These are phyloP conservation scores for Lodderomyces oxycetoniae DNA, from an alignment of 1,139 yeast species.

Conservation along the genomic window DNA sequence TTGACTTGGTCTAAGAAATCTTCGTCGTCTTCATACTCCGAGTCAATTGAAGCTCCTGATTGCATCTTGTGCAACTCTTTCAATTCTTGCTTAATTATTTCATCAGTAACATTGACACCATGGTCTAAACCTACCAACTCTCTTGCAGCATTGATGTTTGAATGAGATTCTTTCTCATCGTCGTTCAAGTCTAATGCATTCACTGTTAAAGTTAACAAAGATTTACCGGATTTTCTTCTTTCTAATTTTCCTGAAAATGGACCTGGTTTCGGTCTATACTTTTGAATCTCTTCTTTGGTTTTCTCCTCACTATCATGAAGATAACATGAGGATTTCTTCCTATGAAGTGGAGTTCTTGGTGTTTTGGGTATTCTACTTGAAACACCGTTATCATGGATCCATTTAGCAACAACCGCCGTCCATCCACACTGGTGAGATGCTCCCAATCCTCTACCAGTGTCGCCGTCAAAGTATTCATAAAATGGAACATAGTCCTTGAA, in stretches of 20 bases:
- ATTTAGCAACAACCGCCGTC: conserved; percentile 92
- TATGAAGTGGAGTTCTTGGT: conserved; percentile 40
- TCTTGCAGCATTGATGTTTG: conserved; percentile 18
- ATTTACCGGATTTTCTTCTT: conserved; percentile 70
- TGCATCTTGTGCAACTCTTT: conserved; percentile 26
- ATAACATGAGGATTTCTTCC: conserved; percentile 25
- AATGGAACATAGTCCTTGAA: conserved; percentile 78
- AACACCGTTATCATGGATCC: conserved; percentile 88
- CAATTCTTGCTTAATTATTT: conserved; percentile 20
- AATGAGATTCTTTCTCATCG: conserved; percentile 41
- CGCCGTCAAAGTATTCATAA: conserved; percentile 92
- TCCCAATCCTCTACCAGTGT: conserved; percentile 91
- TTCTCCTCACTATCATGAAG: conserved; percentile 22
- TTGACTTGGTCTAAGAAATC: conserved; percentile 48
- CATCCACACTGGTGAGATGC: conserved; percentile 97
- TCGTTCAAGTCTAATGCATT: conserved; percentile 62
- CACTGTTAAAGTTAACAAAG: conserved; percentile 62
- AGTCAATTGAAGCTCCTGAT: conserved; percentile 36
- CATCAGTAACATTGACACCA: conserved; percentile 20
- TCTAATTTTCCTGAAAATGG: conserved; percentile 53
- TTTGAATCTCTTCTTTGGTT: conserved; percentile 33
- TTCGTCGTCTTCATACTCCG: conserved; percentile 27
- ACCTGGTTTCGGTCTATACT: conserved; percentile 40
- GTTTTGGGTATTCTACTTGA: conserved; percentile 53
- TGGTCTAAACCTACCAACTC: conserved; percentile 14